A percentile compares a stretch with the other conserved stretches of the same genome.
Evolutionary conservation across 805 yeast species (phyloP).

Genomic region (Ogataea neopini): DNA sequence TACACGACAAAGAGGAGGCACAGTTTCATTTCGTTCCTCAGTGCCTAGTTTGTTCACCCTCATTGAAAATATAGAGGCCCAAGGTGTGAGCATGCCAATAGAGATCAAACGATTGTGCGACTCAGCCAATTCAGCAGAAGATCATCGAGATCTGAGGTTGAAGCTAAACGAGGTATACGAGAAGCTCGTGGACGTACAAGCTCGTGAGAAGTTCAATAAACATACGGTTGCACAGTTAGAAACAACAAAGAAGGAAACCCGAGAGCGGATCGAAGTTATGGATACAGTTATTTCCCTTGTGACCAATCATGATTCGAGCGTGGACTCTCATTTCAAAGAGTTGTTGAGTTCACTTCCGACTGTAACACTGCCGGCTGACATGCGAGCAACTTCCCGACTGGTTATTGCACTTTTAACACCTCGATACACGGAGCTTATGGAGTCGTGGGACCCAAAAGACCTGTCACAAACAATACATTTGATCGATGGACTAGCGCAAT

Average conservation of each 20-base stretch:
- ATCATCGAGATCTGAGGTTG: slow-evolving; percentile 21
- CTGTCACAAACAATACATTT: slow-evolving; percentile 32
- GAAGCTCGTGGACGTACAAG: slow-evolving; percentile 8
- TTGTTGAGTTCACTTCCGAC: slow-evolving; percentile 4
- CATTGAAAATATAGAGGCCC: slow-evolving; percentile 39
- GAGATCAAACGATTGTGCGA: slow-evolving; percentile 39
- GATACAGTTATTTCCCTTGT: background rate
- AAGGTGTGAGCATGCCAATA: slow-evolving; percentile 39
- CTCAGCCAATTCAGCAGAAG: slow-evolving; percentile 8
- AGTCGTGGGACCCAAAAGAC: slow-evolving; percentile 40
- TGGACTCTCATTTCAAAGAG: slow-evolving; percentile 1
- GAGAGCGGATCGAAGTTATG: slow-evolving; percentile 9
- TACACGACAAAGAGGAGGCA: background rate
- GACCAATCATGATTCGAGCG: slow-evolving; percentile 1
- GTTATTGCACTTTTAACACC: slow-evolving; percentile 27
- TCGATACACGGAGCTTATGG: slow-evolving; percentile 20
- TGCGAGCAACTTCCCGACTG: slow-evolving; percentile 14
- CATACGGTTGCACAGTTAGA: slow-evolving; percentile 18
- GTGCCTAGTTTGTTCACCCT: slow-evolving; percentile 37
- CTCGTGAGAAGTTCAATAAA: slow-evolving; percentile 16
- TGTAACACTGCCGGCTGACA: slow-evolving; percentile 11
- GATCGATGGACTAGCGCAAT: slow-evolving; percentile 31
- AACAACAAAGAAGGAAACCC: slow-evolving; percentile 2
- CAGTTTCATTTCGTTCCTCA: slow-evolving; percentile 13
- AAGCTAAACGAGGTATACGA: slow-evolving; percentile 19